Conservation (phyloP, 73 alveolate genomes). For the Paramecium caudatum region DNA sequence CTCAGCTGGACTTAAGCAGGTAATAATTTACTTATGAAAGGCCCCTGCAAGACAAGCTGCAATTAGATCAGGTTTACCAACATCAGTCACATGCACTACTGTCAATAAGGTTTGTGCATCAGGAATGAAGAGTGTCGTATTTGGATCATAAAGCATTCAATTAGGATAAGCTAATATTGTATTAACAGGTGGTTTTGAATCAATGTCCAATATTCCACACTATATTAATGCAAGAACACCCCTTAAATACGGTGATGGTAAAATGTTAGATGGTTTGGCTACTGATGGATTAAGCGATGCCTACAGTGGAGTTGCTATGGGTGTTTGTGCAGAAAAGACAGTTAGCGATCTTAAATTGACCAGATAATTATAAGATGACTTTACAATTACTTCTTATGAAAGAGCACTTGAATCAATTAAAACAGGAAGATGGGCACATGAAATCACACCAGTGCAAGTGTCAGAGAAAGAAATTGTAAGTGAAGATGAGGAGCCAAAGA, state of each 20-base stretch:
- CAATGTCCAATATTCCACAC: conserved; percentile 90
- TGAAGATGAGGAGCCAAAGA: conserved; percentile 88
- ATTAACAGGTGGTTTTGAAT: conserved; percentile 92
- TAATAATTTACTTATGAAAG: conserved; percentile 19
- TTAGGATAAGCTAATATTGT: conserved; percentile 83
- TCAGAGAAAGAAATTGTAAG: conserved; percentile 80
- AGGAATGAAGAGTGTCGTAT: conserved; percentile 90
- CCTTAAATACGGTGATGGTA: conserved; percentile 81
- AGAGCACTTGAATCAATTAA: conserved; percentile 85
- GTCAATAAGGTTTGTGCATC: conserved; percentile 91
- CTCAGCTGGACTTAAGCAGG: conserved; percentile 86
- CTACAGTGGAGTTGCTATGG: conserved; percentile 88
- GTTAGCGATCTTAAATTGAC: conserved; percentile 84
- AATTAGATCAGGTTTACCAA: conserved; percentile 81
- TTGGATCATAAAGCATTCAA: conserved; percentile 85
- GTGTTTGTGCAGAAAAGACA: conserved; percentile 89
- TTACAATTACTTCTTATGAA: conserved; percentile 85
- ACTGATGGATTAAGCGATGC: conserved; percentile 90
- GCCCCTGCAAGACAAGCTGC: conserved; percentile 91
- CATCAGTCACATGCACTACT: conserved; percentile 81
- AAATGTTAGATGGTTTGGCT: conserved; percentile 82
- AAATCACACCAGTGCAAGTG: conserved; percentile 81
- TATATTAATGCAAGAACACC: conserved; percentile 81
- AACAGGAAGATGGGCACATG: conserved; percentile 84
- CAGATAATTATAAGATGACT: conserved; percentile 87